These are phyloP conservation scores for Casuarina equisetifolia DNA, from an alignment of 306 rosid species.

Conservation along the genomic window DNA sequence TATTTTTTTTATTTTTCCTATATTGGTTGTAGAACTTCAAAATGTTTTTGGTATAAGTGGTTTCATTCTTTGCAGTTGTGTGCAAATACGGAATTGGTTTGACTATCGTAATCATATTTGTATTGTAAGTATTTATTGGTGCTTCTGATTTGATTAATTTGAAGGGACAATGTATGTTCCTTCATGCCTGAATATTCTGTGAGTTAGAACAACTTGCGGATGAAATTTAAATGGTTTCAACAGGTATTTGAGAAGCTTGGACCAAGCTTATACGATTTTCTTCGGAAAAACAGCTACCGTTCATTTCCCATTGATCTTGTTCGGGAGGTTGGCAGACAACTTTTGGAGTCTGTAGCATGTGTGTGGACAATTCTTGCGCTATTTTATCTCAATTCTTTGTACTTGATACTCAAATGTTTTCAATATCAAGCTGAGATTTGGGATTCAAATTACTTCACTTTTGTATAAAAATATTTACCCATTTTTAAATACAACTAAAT, in stretches of 20 bases:
- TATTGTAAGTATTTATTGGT: slow-evolving; percentile 83
- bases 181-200: slow-evolving; percentile 69
- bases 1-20: slow-evolving; percentile 16
- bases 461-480: slow-evolving; percentile 8
- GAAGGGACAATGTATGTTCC: slow-evolving; percentile 48
- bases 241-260: slow-evolving; percentile 97
- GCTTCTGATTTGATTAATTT: slow-evolving; percentile 56
- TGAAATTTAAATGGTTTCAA: slow-evolving; percentile 76
- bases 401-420: slow-evolving; percentile 26
- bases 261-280: slow-evolving; percentile 92
- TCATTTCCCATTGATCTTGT: slow-evolving; percentile 92
- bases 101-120: slow-evolving; percentile 90
- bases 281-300: slow-evolving; percentile 87
- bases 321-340: slow-evolving; percentile 92
- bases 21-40: slow-evolving; percentile 43
- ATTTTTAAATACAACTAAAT: slow-evolving; percentile 14
- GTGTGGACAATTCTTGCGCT: slow-evolving; percentile 77
- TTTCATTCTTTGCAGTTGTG: slow-evolving; percentile 89
- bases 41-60: slow-evolving; percentile 60
- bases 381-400: slow-evolving; percentile 38
- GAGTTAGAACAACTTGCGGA: slow-evolving; percentile 77
- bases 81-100: slow-evolving; percentile 96
- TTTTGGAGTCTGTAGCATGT: slow-evolving; percentile 95
- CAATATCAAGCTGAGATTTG: slow-evolving; percentile 24
- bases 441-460: slow-evolving; percentile 23